Evolutionary conservation across 2,329 filamentous ascomycete species (phyloP), one percentile per base, ranked within the genome.

Genomic region (Scorias spongiosa): DNA sequence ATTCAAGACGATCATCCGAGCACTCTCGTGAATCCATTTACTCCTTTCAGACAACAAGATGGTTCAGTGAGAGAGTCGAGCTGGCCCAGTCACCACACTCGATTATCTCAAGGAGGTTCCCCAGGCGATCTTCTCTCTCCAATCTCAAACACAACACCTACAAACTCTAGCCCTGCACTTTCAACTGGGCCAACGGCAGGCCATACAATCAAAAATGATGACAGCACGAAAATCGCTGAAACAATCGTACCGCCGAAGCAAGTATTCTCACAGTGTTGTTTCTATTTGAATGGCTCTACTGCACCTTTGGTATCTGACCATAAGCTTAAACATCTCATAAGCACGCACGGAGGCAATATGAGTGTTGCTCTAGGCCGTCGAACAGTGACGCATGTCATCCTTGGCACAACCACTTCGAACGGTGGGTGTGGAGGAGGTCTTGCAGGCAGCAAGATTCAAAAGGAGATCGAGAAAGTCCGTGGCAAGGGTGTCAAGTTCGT

Each of bases 261-360:
- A 32, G 61, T 52, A 29, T 44, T 95, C 58, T 64, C 74, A 39
- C 76, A 78, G 12, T 71, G 87, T 17, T 79, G 76, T 42, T 74
- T 94, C 54, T 91, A 89, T 64, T 74, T 95, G 62, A 94, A 94
- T 62, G 87, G 87, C 48, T 88, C 83, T 51, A 93, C 86, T 2
- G 74, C 79, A 47, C 87, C 88, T 1, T 63, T 77, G 18, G 74
- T 94, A 48, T 93, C 84, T 11, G 88, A 95, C 61, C 84, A 93
- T 66, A 82, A 76, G 58, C 73, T 95, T 45, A 93, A 91, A 67
- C 78, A 80, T 44, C 62, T 93, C 12, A 72, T 95, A 32, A 76
- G 73, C 5, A 70, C 78, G 45, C 77, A 93, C 57, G 89, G 88
- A 15, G 89, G 78, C 1, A 69, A 65, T 37, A 69, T 85, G 52